Evolutionary conservation across 306 rosid genomes (phyloP).

Genomic region (Glycine latifolia): DNA sequence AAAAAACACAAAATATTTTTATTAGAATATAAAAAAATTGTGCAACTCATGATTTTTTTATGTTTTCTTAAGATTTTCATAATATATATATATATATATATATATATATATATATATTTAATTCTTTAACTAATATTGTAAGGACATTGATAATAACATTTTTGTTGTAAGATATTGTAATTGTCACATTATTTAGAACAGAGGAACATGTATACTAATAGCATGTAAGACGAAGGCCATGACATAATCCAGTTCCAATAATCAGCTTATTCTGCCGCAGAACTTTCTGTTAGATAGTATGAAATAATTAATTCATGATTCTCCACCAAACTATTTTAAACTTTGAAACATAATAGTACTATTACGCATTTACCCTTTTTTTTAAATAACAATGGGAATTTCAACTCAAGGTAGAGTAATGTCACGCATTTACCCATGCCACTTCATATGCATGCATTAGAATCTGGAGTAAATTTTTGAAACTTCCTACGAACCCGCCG

Average conservation of each 20-base stretch:
- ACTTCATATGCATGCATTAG: constrained; percentile 6
- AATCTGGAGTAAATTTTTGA: constrained; percentile 14
- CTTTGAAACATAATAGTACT: not conserved
- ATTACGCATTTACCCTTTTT: not conserved
- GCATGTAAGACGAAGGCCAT: not conserved
- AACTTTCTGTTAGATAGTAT: not conserved
- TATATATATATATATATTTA: not conserved
- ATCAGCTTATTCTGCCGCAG: constrained; percentile 2
- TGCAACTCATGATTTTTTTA: no score
- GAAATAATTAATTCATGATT: not conserved
- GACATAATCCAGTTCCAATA: constrained; percentile 31
- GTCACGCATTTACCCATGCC: not conserved
- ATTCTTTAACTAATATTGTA: not conserved
- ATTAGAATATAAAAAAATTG: no score
- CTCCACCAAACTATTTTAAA: not conserved
- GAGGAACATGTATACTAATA: not conserved
- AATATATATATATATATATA: no score
- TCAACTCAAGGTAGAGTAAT: not conserved
- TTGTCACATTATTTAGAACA: not conserved
- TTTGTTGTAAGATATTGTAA: not conserved
- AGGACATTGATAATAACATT: no score
- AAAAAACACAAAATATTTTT: no score
- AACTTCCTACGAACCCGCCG: constrained; percentile 24
- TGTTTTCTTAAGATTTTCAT: no score
- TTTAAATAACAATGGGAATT: not conserved